Evolutionary conservation across 495 filamentous ascomycete genomes (phyloP).

Genomic region (Podospora bellae-mahoneyi): DNA sequence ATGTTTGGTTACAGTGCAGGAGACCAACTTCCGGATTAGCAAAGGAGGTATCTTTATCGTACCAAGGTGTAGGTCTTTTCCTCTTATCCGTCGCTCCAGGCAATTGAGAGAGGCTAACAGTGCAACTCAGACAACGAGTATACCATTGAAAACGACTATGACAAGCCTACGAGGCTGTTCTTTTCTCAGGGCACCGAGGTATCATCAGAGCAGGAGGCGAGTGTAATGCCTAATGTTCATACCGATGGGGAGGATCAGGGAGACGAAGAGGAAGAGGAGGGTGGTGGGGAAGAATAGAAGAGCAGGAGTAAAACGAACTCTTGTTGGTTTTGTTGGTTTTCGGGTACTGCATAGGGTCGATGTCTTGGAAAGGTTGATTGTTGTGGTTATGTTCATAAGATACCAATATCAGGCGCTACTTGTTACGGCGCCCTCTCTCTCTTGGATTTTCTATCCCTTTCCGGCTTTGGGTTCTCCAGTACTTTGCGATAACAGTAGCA

Average conservation of each 20-base stretch:
- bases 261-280: slow-evolving; percentile 15
- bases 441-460: not conserved
- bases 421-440: not conserved
- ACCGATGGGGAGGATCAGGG: slow-evolving; percentile 14
- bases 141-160: slow-evolving; percentile 70
- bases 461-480: too few species aligned
- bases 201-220: slow-evolving; percentile 12
- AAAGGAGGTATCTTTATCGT: slow-evolving; percentile 90
- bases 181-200: slow-evolving; percentile 77
- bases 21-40: slow-evolving; percentile 76
- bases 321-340: not conserved
- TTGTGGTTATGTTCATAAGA: not conserved
- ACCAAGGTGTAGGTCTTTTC: slow-evolving; percentile 72
- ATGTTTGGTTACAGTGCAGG: slow-evolving; percentile 71
- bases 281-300: slow-evolving; percentile 9
- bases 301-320: not conserved
- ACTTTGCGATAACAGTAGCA: too few species aligned
- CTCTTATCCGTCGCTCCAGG: slow-evolving; percentile 14
- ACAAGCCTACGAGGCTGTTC: slow-evolving; percentile 67
- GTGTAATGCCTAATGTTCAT: not conserved
- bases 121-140: slow-evolving; percentile 69
- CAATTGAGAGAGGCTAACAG: not conserved
- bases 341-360: not conserved
- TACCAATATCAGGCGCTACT: not conserved
- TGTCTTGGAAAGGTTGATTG: not conserved